Base-by-base conservation (phyloP, 164 flowering plant species). In the Vitis cinerea region DNA sequence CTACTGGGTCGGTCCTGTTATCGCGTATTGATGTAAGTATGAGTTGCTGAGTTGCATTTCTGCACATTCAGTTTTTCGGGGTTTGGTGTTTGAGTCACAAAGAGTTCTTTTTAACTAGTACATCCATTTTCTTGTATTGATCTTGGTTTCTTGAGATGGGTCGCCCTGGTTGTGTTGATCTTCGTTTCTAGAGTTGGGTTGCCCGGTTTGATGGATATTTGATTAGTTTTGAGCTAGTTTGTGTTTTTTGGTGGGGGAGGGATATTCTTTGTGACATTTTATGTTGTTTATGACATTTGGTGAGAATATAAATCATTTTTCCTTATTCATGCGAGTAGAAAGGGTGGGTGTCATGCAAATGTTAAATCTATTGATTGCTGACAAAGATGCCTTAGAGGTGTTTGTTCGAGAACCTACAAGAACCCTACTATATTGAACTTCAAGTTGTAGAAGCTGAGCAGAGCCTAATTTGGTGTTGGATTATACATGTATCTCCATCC, bases 341-440 rank as follows among this genome's bases (percentile, higher is more conserved):
- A 37, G 44, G 44, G 44, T 37, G 44, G 44, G 44, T 47, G 9
- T 16, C 66, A n/a, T 64, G 47, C 57, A 49, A 27, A 59, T 59
- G 61, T 10, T 10, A 10, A 6, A 11, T 62, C 52, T 55, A 19
- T 15, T 50, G 12, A 37, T 71, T 15, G 47, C 54, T 6, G 48
- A 47, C 52, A 3, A 29, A 27, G 30, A n/a, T 10, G n/a, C 67
- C 56, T 49, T 61, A 2, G 11, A 67, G 71, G 75, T 67, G 71
- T 62, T 73, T 67, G 75, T 62, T 4, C 8, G 60, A 73, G 62
- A 61, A 53, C 61, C 63, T 19, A 10, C 23, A 14, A 15, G 67
- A 54, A 61, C 59, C 17, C 0, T 17, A 59, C 3, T 48, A 44
- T 57, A 14, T 49, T 16, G 53, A 23, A 50, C 10, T 12, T 48